These are phyloP conservation scores for Yamadazyma spencermartinsiae DNA, from an alignment of 1,139 yeast genomes.

Conservation along the genomic window DNA sequence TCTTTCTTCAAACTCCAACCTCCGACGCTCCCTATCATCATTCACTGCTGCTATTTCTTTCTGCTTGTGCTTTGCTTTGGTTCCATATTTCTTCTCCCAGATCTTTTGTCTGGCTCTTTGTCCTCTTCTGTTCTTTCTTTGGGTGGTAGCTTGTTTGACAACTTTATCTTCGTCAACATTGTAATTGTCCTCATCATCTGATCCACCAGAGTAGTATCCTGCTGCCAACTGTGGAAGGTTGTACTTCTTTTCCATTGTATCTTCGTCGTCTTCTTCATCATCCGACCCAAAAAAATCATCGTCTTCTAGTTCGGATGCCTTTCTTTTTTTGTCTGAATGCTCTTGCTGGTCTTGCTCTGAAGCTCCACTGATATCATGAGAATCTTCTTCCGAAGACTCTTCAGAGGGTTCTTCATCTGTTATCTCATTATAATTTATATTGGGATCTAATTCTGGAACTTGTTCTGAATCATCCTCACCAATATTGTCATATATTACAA, in stretches of 20 bases:
- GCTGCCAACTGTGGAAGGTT: constrained; percentile 68
- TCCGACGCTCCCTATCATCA: constrained; percentile 59
- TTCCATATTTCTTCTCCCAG: constrained; percentile 91
- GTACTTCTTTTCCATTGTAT: constrained; percentile 16
- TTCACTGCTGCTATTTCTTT: constrained; percentile 55
- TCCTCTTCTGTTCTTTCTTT: constrained; percentile 87
- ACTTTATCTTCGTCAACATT: constrained; percentile 59
- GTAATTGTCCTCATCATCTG: constrained; percentile 53
- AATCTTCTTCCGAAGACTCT: constrained; percentile 49
- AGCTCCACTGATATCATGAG: constrained; percentile 18
- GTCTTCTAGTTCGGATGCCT: neutral
- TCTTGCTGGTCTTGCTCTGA: constrained; percentile 17
- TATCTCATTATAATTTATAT: constrained; percentile 56
- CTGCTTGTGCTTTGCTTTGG: constrained; percentile 77
- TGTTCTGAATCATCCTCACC: constrained; percentile 50
- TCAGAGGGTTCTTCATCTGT: constrained; percentile 65
- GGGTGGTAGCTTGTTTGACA: constrained; percentile 52
- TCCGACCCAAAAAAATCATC: constrained; percentile 49
- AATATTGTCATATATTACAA: constrained; percentile 55
- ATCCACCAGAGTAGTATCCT: constrained; percentile 82
- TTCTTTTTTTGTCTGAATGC: constrained; percentile 20
- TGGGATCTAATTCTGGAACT: constrained; percentile 33
- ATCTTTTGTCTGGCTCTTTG: constrained; percentile 96
- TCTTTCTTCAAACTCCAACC: constrained; percentile 71
- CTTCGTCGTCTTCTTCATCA: constrained; percentile 21